Conservation (phyloP, 768 basidiomycete genomes). For the Suillus placidus region DNA sequence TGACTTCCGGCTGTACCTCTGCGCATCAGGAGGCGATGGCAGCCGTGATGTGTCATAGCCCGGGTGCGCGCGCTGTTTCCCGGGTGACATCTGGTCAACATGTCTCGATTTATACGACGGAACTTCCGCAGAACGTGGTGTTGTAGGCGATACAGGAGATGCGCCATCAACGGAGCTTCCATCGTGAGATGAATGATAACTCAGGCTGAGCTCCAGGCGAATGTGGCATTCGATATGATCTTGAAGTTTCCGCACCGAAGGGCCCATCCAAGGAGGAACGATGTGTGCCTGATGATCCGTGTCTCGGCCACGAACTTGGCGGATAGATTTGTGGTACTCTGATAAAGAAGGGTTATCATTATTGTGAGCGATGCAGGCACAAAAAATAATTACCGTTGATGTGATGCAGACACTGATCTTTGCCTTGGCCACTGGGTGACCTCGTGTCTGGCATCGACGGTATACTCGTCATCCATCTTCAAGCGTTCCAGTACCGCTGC, state of each 20-base stretch:
- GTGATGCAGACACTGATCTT: slow-evolving; percentile 47
- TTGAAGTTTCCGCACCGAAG: slow-evolving; percentile 17
- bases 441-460: slow-evolving; percentile 22
- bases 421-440: slow-evolving; percentile 42
- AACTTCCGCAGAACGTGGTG: slow-evolving; percentile 48
- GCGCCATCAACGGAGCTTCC: slow-evolving; percentile 51
- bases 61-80: slow-evolving; percentile 9
- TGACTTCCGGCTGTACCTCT: slow-evolving; percentile 23
- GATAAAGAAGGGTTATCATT: slow-evolving; percentile 8
- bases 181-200: slow-evolving; percentile 42
- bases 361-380: slow-evolving; percentile 12
- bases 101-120: slow-evolving; percentile 21
- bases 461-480: slow-evolving; percentile 52
- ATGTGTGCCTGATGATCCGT: slow-evolving; percentile 14
- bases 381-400: slow-evolving; percentile 27
- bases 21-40: slow-evolving; percentile 15
- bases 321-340: slow-evolving; percentile 25
- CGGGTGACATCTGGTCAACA: slow-evolving; percentile 19
- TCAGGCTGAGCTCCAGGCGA: slow-evolving; percentile 25
- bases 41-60: slow-evolving; percentile 5
- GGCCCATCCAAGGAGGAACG: slow-evolving; percentile 16
- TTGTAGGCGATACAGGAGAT: slow-evolving; percentile 58
- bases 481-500: slow-evolving; percentile 68
- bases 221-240: slow-evolving; percentile 20
- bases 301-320: slow-evolving; percentile 29